A percentile compares a stretch with the other conserved stretches of the same genome.
Evolutionary conservation across 305 asterid genomes (phyloP).

Genomic region (Lippia alba): DNA sequence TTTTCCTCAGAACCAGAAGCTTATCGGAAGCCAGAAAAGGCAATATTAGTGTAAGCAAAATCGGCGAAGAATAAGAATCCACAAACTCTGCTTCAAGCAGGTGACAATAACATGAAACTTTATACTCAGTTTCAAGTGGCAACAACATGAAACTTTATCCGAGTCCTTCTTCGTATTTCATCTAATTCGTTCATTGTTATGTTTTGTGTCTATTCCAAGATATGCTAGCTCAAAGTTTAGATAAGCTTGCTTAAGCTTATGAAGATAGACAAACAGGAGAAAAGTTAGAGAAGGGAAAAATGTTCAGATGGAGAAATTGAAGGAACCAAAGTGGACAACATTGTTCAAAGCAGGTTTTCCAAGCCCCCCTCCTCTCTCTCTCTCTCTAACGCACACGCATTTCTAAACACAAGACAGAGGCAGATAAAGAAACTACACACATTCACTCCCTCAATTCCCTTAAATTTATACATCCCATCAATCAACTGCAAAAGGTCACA

Average conservation of each 20-base stretch:
- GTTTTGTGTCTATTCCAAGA: no score
- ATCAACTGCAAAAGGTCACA: background rate
- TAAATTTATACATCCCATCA: background rate
- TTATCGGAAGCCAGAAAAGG: no score
- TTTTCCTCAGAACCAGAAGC: no score
- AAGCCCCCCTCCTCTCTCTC: background rate
- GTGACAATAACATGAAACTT: no score
- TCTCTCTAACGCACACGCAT: background rate
- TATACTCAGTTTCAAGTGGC: no score
- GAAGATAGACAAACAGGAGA: background rate
- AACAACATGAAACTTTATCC: no score
- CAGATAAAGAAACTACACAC: background rate
- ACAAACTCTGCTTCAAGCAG: no score
- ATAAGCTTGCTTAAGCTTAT: background rate
- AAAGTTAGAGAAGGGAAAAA: background rate
- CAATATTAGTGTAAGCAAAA: no score
- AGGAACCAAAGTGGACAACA: background rate
- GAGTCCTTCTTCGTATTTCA: no score
- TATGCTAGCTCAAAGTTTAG: no score
- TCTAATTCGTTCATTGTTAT: no score
- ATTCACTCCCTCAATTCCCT: background rate
- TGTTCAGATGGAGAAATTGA: background rate
- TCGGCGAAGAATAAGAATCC: no score
- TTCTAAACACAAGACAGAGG: background rate
- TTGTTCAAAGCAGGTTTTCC: conserved; percentile 12